phyloP scores from a whole-genome alignment of 2,329 filamentous ascomycete genomes.

The Bipolaris cookei region DNA sequence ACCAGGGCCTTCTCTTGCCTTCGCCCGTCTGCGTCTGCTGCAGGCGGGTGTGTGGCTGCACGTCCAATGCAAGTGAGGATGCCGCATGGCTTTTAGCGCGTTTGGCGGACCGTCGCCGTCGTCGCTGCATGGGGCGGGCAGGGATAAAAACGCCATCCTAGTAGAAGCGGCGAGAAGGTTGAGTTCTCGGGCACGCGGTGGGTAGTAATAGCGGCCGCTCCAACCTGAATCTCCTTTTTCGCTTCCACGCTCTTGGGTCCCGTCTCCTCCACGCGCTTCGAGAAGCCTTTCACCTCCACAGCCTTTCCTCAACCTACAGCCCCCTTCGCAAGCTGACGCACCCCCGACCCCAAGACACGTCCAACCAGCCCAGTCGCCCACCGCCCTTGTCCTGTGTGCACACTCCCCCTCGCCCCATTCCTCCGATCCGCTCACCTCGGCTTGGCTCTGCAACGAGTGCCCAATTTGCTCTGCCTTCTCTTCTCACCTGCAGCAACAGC shows the following conservation, averaged over 20 bases:
- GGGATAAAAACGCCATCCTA: slow-evolving; percentile 29
- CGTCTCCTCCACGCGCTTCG: slow-evolving; percentile 42
- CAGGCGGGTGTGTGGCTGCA: slow-evolving; percentile 12
- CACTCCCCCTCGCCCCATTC: slow-evolving; percentile 5
- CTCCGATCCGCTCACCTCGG: slow-evolving; percentile 8
- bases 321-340: not conserved
- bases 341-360: not conserved
- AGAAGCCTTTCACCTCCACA: slow-evolving; percentile 34
- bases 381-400: not conserved
- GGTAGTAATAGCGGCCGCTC: slow-evolving; percentile 44
- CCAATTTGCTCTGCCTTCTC: slow-evolving; percentile 23
- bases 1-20: not conserved
- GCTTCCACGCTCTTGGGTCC: slow-evolving; percentile 43
- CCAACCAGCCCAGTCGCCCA: not conserved
- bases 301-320: slow-evolving; percentile 10
- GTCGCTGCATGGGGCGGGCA: slow-evolving; percentile 34
- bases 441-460: slow-evolving; percentile 18
- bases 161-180: slow-evolving; percentile 38
- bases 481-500: slow-evolving; percentile 39
- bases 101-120: slow-evolving; percentile 33
- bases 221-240: slow-evolving; percentile 45
- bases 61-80: slow-evolving; percentile 19
- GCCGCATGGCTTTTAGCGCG: slow-evolving; percentile 25
- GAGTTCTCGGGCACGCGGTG: slow-evolving; percentile 33
- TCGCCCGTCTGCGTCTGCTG: not conserved